Evolutionary conservation across 139 green algal genomes (phyloP), one percentile per base, ranked within the genome.

Genomic region (Chlamydomonas applanata): DNA sequence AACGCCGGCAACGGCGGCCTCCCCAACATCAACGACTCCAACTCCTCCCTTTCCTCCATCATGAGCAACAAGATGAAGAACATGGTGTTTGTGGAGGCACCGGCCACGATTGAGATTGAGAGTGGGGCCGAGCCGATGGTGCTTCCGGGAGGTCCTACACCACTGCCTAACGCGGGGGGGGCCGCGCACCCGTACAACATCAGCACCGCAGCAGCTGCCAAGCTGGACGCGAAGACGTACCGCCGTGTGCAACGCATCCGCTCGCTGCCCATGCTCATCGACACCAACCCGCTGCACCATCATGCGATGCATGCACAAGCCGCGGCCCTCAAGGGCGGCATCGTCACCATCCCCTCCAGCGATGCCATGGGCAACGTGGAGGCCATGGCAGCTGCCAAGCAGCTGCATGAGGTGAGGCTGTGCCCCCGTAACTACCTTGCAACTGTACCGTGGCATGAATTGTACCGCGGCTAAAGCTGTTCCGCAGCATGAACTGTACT

Each of bases 181-280:
- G 40, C 40, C 40, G 40, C 40, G 7, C 7, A 49, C 40, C n/a
- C n/a, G n/a, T 49, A 49, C 40, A 49, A 49, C 40, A 49, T 49
- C 40, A 49, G 40, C 40, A 7, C 40, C 7, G 40, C 40, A 7
- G 40, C 40, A 49, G 40, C 40, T 49, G 40, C 40, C 11, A 49
- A 49, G 40, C 40, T 62, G 54, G 22, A 29, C 4, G 63, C 61
- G 65, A 57, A 32, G 62, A 30, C 25, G 36, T 35, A 57, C 35
- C 35, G 33, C 35, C 36, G n/a, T 19, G 65, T 71, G 7, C 72
- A 79, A 27, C 74, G 74, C 22, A 62, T 79, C 32, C 65, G 65
- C 27, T 79, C 74, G 36, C 57, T 79, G 30, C 74, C 74, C 17
- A 71, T 74, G 56, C 66, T 79, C 27, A 35, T 74, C 5, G 74